A percentile compares a stretch with the other conserved stretches of the same genome.
Conservation (phyloP, 2,329 filamentous ascomycete genomes). For the Pyrenochaeta sp. region DNA sequence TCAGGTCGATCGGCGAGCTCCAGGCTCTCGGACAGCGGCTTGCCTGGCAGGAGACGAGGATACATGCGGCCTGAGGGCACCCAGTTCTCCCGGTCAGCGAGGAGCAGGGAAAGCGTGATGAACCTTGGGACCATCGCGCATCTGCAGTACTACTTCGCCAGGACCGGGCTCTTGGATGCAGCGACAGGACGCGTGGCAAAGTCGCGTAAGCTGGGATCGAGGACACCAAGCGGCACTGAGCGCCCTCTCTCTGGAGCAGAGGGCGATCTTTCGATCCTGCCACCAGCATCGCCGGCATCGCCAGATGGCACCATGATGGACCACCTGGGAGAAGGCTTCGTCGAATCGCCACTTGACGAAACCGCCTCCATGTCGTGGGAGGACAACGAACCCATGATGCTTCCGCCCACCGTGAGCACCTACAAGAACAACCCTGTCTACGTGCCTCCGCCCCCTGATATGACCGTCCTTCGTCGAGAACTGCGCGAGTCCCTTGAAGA, state of each 20-base stretch:
- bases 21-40: constrained; percentile 54
- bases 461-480: constrained; percentile 77
- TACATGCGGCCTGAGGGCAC: constrained; percentile 89
- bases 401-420: constrained; percentile 96
- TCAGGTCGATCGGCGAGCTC: constrained; percentile 73
- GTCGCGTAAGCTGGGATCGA: constrained; percentile 62
- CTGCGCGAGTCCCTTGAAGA: constrained; percentile 73
- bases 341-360: constrained; percentile 65
- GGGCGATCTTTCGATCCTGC: constrained; percentile 36
- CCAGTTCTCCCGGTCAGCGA: constrained; percentile 88
- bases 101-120: constrained; percentile 92
- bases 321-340: constrained; percentile 49
- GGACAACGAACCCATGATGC: constrained; percentile 77
- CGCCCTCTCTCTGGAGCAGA: constrained; percentile 35
- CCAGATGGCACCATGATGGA: constrained; percentile 32
- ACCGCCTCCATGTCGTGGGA: constrained; percentile 60
- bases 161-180: constrained; percentile 90
- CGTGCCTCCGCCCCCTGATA: constrained; percentile 83
- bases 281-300: constrained; percentile 34
- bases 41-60: constrained; percentile 69
- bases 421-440: constrained; percentile 87
- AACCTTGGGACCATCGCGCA: constrained; percentile 96
- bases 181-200: constrained; percentile 87
- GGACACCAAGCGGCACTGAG: constrained; percentile 44
- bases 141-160: constrained; percentile 96